These are phyloP conservation scores for Dactylella cylindrospora DNA, from an alignment of 2,329 filamentous ascomycete species.

Conservation along the genomic window DNA sequence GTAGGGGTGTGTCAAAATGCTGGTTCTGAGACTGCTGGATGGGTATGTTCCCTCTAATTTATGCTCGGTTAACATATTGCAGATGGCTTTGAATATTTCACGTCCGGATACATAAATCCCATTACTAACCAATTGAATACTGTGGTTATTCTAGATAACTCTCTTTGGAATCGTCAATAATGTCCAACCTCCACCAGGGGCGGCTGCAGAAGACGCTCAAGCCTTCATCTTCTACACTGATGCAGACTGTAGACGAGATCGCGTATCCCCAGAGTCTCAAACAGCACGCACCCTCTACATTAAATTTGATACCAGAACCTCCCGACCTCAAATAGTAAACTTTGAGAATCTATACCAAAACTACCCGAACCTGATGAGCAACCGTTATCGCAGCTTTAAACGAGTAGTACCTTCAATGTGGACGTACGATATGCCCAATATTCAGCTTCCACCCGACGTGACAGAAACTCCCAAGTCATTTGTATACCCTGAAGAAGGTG, in stretches of 20 bases:
- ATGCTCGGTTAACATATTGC: not conserved
- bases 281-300: slow-evolving; percentile 13
- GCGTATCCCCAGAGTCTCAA: too few relatives aligned
- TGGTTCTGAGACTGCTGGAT: slow-evolving; percentile 7
- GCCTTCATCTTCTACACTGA: slow-evolving; percentile 30
- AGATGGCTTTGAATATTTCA: too few relatives aligned
- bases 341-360: slow-evolving; percentile 17
- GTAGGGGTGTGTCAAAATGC: slow-evolving; percentile 7
- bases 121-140: not conserved
- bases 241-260: not conserved
- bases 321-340: slow-evolving; percentile 7
- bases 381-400: too few relatives aligned
- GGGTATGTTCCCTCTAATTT: slow-evolving; percentile 11
- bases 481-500: too few relatives aligned
- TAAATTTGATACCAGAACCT: slow-evolving; percentile 4
- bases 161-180: slow-evolving; percentile 24
- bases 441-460: too few relatives aligned
- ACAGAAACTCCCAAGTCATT: too few relatives aligned
- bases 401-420: too few relatives aligned
- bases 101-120: too few relatives aligned
- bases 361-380: too few relatives aligned
- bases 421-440: too few relatives aligned
- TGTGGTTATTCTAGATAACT: not conserved
- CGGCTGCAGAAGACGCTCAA: slow-evolving; percentile 4
- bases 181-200: not conserved